A percentile compares a stretch with the other conserved stretches of the same genome.
Conservation (phyloP, 2,329 filamentous ascomycete species). For the Colletotrichum destructivum region DNA sequence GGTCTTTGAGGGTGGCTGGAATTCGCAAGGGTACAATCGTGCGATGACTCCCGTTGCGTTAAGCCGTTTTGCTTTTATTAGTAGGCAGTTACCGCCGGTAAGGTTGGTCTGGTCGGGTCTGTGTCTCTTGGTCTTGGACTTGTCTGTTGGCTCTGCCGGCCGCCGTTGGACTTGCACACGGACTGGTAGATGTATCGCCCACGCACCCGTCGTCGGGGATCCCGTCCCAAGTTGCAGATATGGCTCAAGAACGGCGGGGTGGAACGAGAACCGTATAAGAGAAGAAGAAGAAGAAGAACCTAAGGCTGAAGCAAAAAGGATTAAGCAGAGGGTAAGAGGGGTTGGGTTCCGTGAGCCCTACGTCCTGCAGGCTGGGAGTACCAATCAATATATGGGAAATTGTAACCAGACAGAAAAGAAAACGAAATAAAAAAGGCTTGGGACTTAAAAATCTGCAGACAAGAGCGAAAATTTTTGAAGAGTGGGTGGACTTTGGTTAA, state of each 20-base stretch:
- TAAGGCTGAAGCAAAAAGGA: constrained; percentile 3
- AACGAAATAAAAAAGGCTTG: constrained; percentile 11
- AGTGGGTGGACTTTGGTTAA: constrained; percentile 43
- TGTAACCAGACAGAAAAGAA: constrained; percentile 1
- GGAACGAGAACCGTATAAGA: background rate
- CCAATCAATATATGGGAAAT: constrained; percentile 29
- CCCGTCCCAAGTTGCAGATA: constrained; percentile 28
- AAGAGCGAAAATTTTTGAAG: constrained; percentile 13
- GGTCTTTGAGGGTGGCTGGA: constrained; percentile 18
- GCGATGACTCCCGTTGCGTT: constrained; percentile 18
- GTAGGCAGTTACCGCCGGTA: constrained; percentile 25
- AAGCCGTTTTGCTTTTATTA: constrained; percentile 29
- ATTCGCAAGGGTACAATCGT: background rate
- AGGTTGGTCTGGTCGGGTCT: constrained; percentile 31
- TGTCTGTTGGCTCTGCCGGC: constrained; percentile 23
- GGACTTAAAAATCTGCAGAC: constrained; percentile 38
- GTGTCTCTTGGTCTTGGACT: constrained; percentile 20
- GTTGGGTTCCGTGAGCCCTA: constrained; percentile 3
- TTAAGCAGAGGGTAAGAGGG: constrained; percentile 26
- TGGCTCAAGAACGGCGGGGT: background rate
- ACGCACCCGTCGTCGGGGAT: constrained; percentile 36
- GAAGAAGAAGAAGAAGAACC: constrained; percentile 10
- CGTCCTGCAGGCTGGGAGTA: constrained; percentile 28
- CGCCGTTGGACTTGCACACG: constrained; percentile 22
- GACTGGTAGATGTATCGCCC: constrained; percentile 27